phyloP scores from a whole-genome alignment of 805 yeast genomes.

The Ogataea polymorpha region DNA sequence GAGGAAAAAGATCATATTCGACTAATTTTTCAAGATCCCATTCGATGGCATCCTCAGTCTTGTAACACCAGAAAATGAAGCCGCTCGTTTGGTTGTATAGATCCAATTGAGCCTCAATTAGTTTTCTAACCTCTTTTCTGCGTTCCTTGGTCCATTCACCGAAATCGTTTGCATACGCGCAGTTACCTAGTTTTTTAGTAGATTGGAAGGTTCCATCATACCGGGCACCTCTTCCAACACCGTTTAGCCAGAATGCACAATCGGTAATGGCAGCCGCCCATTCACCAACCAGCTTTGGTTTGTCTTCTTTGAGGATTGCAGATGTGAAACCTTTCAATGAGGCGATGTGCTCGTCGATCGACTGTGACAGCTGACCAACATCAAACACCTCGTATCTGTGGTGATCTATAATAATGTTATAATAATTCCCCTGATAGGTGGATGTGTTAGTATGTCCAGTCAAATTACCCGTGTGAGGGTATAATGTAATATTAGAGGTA shows the following conservation, averaged over 20 bases:
- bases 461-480: constrained; percentile 3
- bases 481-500: constrained; percentile 8
- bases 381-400: constrained; percentile 90
- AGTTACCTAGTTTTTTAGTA: constrained; percentile 41
- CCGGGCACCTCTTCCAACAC: constrained; percentile 65
- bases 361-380: constrained; percentile 50
- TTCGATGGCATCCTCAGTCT: constrained; percentile 62
- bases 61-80: constrained; percentile 71
- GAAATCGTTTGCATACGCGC: constrained; percentile 39
- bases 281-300: constrained; percentile 62
- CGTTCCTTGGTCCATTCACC: constrained; percentile 42
- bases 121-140: constrained; percentile 45
- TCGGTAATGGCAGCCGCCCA: constrained; percentile 73
- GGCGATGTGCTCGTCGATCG: constrained; percentile 59
- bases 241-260: constrained; percentile 68
- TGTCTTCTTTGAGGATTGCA: constrained; percentile 36
- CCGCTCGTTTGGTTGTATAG: constrained; percentile 48
- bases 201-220: constrained; percentile 49
- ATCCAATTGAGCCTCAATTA: constrained; percentile 60
- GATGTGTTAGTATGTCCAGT: constrained; percentile 10
- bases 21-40: constrained; percentile 62
- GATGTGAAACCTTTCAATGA: constrained; percentile 50
- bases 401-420: constrained; percentile 79
- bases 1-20: constrained; percentile 53
- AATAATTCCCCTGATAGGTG: constrained; percentile 33